phyloP scores from a whole-genome alignment of 2,329 filamentous ascomycete genomes.

The Phyllosticta paracitricarpa region DNA sequence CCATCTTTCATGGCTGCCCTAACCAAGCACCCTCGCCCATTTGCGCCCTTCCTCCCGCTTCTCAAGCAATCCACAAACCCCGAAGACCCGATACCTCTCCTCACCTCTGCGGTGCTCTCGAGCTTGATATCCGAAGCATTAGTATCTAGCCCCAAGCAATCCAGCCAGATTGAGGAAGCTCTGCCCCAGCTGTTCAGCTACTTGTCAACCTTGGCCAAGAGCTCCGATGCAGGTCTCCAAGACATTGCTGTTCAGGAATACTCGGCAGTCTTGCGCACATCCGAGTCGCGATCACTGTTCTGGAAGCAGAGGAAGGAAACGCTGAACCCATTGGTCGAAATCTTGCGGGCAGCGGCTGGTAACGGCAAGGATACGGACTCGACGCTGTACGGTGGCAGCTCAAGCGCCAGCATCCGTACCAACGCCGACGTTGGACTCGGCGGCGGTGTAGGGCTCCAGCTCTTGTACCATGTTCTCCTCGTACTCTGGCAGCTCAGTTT shows the following conservation, averaged over 20 bases:
- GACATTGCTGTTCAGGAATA: conserved; percentile 93
- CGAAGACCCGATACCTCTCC: conserved; percentile 78
- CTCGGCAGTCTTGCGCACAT: conserved; percentile 70
- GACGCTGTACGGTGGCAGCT: conserved; percentile 37
- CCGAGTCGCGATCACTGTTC: conserved; percentile 67
- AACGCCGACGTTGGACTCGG: conserved; percentile 52
- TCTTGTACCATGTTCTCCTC: conserved; percentile 87
- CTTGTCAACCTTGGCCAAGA: conserved; percentile 72
- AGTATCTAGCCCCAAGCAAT: conserved; percentile 49
- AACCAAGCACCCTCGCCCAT: conserved; percentile 58
- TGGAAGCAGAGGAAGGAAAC: conserved; percentile 88
- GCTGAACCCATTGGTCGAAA: conserved; percentile 68
- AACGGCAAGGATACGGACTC: conserved; percentile 60
- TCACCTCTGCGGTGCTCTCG: conserved; percentile 79
- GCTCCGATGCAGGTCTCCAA: conserved; percentile 78
- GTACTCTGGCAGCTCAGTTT: conserved; percentile 97
- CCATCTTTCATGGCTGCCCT: conserved; percentile 69
- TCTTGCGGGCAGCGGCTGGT: conserved; percentile 67
- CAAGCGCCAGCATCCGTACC: conserved; percentile 47
- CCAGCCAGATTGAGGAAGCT: conserved; percentile 58
- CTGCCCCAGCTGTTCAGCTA: conserved; percentile 79
- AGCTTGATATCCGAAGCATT: conserved; percentile 61
- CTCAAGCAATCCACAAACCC: conserved; percentile 74
- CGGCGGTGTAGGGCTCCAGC: conserved; percentile 80
- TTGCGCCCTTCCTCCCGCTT: conserved; percentile 73